Base-by-base conservation (phyloP, 2,329 filamentous ascomycete species). In the Delphinella strobiligena region DNA sequence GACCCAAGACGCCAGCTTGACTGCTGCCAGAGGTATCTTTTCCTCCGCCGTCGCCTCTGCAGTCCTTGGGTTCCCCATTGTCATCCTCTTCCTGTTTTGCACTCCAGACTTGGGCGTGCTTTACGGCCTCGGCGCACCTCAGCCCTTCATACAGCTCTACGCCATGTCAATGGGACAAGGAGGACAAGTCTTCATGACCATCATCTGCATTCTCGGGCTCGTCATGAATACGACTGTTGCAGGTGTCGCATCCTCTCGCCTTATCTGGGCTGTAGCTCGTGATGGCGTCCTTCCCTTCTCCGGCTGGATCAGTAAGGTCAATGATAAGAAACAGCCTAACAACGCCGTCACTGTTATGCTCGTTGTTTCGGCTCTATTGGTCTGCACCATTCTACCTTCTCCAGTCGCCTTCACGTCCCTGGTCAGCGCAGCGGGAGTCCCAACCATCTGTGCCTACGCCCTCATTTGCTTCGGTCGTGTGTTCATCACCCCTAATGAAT, bases 211-310 rank as follows among this genome's bases (percentile, higher is more conserved):
- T 22, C 34, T 61, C 15, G 60, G 58, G 3, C 51, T 61, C n/a
- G 53, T 61, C 51, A 68, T 74, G 59, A 77, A 77, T 52, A 75
- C 72, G 1, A 72, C 72, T 0, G 72, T 77, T 41, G 71, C 72
- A 15, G 68, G 75, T 33, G 64, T 75, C 10, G 74, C 73, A 5
- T 70, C 71, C 11, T 77, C 73, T 3, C 67, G 74, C n/a, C 62
- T 77, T 2, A 72, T 78, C 47, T 78, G 75, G 52, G 74, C 74
- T 31, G 73, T 78, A 3, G 74, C 74, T 19, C 66, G 74, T 34
- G 74, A 78, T 49, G 72, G 73, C 27, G 71, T 78, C 15, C 60
- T 78, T 2, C 74, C 74, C 0, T 75, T 69, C 54, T 75, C 72
- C 2, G 50, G 62, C 24, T 75, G 73, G 69, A 74, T 77, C 32